Base-by-base conservation (phyloP, 2,329 filamentous ascomycete species). In the Diplodia intermedia region DNA sequence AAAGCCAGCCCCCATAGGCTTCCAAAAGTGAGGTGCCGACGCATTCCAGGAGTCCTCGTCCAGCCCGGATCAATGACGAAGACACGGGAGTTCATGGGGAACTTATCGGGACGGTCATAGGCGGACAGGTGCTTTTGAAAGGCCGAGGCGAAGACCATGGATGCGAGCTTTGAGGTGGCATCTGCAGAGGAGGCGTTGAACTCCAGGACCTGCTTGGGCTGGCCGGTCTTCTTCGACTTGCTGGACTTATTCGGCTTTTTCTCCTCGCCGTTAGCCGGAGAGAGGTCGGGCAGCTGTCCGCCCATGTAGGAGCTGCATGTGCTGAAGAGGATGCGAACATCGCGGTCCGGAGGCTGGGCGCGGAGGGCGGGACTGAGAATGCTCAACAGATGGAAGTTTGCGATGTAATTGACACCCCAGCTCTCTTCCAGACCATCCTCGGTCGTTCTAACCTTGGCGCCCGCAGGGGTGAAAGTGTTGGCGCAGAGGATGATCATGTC, bases 381-480 rank as follows among this genome's bases (percentile, higher is more conserved):
- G 71, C 91, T 92, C 54, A 99, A 85, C 3, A 99, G 85, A 76
- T 99, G 96, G 81, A 97, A 98, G 79, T 97, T 98, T 71, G 93
- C 91, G 49, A 99, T 86, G 78, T 93, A 99, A 77, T 99, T 99
- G 73, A 98, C 85, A 81, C 93, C 93, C 94, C 94, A 98, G 69
- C 91, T 94, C 71, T 90, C 86, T 76, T 98, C 94, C 15, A 98
- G 82, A 0, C 93, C 93, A 75, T 97, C 93, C 6, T 84, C 80
- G 0, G 93, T 97, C 71, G 86, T 82, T 1, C 79, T 82, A 33
- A 86, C 83, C 71, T 83, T 81, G 5, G 86, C 84, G 1, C 89
- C 91, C 12, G 86, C 86, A 2, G 92, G 90, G 4, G 90, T 92
- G 72, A 93, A 82, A 0, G 90, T 90, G 54, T 91, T 91, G 11